Evolutionary conservation across 805 yeast genomes (phyloP).

Genomic region (Gaillardinia entomophila): DNA sequence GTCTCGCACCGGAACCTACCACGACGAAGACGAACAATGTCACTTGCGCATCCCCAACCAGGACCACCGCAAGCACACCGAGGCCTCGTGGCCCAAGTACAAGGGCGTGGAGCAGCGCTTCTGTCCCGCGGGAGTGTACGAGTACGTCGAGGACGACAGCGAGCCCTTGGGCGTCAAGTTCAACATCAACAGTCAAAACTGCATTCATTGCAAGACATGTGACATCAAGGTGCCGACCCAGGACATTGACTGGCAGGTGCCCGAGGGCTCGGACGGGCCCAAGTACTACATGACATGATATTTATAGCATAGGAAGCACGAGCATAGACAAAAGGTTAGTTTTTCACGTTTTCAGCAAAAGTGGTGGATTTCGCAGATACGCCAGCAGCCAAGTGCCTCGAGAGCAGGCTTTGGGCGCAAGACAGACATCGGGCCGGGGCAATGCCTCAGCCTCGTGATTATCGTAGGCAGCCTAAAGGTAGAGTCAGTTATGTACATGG

Average conservation of each 20-base stretch:
- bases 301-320: neutral
- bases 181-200: conserved; percentile 93
- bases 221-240: conserved; percentile 95
- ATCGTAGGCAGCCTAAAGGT: too few species aligned
- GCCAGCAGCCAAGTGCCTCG: too few species aligned
- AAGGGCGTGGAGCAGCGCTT: conserved; percentile 87
- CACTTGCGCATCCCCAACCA: conserved; percentile 68
- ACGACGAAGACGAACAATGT: conserved; percentile 88
- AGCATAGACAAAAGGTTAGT: too few species aligned
- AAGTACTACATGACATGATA: conserved; percentile 76
- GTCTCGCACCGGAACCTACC: conserved; percentile 92
- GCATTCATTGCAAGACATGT: conserved; percentile 98
- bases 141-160: conserved; percentile 68
- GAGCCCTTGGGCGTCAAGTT: conserved; percentile 65
- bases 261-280: conserved; percentile 99
- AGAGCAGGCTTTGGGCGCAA: too few species aligned
- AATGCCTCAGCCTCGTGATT: too few species aligned
- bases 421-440: too few species aligned
- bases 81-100: conserved; percentile 63
- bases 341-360: too few species aligned
- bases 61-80: conserved; percentile 62
- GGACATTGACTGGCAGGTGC: conserved; percentile 94
- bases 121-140: conserved; percentile 99
- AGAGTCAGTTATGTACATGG: too few species aligned
- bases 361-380: too few species aligned